These are phyloP conservation scores for Dipodascus geniculatus DNA, from an alignment of 805 yeast genomes.

Conservation along the genomic window DNA sequence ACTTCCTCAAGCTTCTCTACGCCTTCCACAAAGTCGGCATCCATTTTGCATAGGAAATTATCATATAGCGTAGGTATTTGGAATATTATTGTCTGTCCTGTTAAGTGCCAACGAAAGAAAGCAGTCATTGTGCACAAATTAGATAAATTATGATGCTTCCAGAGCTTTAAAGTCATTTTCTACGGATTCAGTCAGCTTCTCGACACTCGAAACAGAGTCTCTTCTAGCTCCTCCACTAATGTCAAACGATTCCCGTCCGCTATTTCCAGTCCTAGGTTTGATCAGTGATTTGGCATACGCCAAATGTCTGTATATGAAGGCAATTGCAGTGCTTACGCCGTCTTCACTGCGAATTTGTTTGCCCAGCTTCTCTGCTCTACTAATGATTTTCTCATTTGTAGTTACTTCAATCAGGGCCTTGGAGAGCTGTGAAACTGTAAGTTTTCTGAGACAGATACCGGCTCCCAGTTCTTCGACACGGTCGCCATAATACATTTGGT, in stretches of 20 bases:
- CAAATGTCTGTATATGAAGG: conserved; percentile 60
- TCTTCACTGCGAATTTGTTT: conserved; percentile 52
- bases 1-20: conserved; percentile 66
- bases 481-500: conserved; percentile 83
- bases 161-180: not conserved
- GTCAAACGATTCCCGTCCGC: not conserved
- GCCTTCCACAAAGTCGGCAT: conserved; percentile 97
- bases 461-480: conserved; percentile 84
- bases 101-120: not conserved
- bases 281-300: conserved; percentile 55
- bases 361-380: conserved; percentile 55
- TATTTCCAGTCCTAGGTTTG: conserved; percentile 1
- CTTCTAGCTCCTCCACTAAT: not conserved
- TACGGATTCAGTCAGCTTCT: not conserved
- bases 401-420: conserved; percentile 62
- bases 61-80: not conserved
- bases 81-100: not conserved
- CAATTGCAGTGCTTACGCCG: conserved; percentile 72
- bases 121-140: not conserved
- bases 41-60: conserved; percentile 69
- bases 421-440: conserved; percentile 51
- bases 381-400: conserved; percentile 49
- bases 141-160: not conserved
- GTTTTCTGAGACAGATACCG: conserved; percentile 58
- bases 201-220: not conserved